phyloP scores from a whole-genome alignment of 768 basidiomycete genomes.

The Suillus hirtellus region DNA sequence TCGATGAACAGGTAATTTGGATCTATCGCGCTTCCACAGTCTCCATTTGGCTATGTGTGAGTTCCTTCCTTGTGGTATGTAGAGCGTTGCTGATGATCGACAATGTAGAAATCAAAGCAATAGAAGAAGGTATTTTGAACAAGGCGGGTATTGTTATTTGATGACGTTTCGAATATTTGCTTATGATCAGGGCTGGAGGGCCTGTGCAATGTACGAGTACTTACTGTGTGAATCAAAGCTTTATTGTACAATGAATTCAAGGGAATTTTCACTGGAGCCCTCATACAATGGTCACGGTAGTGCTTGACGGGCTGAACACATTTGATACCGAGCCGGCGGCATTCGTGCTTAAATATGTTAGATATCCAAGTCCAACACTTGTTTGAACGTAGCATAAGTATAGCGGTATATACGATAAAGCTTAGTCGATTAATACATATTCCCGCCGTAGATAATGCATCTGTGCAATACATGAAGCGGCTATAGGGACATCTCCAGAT shows the following conservation, averaged over 20 bases:
- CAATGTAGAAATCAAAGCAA: slow-evolving; percentile 29
- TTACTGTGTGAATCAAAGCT: neutral
- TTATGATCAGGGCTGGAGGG: neutral
- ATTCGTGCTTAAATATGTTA: too few species aligned
- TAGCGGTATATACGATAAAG: neutral
- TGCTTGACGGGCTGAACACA: too few species aligned
- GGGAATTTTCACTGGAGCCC: neutral
- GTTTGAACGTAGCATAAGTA: neutral
- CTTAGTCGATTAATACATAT: neutral
- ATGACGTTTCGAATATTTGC: neutral
- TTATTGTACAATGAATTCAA: neutral
- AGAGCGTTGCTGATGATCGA: neutral
- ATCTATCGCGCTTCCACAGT: slow-evolving; percentile 30
- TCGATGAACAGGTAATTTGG: slow-evolving; percentile 24
- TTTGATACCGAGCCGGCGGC: too few species aligned
- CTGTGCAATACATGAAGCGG: neutral
- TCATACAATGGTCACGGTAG: neutral
- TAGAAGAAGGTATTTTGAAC: slow-evolving; percentile 27
- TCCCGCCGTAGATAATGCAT: neutral
- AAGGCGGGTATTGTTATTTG: slow-evolving; percentile 6
- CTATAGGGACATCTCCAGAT: slow-evolving; percentile 29
- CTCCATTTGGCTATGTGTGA: slow-evolving; percentile 31
- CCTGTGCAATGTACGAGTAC: neutral
- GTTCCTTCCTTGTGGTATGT: slow-evolving; percentile 13
- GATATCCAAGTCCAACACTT: too few species aligned